Base-by-base conservation (phyloP, 208 protist species). In the Trypanosoma lewisi region DNA sequence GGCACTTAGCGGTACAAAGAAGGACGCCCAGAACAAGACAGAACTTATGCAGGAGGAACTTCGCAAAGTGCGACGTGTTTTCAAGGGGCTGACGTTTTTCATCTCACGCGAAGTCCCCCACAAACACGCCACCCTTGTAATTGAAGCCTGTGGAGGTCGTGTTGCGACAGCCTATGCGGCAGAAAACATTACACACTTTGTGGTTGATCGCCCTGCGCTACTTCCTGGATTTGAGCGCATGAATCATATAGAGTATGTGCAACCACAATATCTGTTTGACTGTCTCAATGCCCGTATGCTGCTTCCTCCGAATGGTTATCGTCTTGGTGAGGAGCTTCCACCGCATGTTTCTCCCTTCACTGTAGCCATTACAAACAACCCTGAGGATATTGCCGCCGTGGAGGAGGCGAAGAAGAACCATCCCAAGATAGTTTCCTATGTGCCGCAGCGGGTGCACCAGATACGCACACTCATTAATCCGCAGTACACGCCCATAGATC, bases 261-360 rank as follows among this genome's bases (percentile, higher is more conserved):
- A 98, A 83, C 97, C 97, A 44, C 97, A 99, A 80, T 99, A 97
- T 78, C 75, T 99, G 41, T 98, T 93, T 64, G 97, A 99, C 81
- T 98, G 92, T 77, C 75, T 98, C 55, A 99, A 99, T 82, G 85
- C 88, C 17, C 85, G 86, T 31, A 53, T 82, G 39, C 42, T 89
- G 62, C 89, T 97, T 41, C 91, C 93, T 14, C 86, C 92, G 16
- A 64, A 65, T 19, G 87, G 83, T 37, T 97, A 96, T 80, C 82
- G 84, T 73, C 67, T 95, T 23, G 88, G 85, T 28, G 82, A 95
- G 78, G 85, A 90, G 68, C 85, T 96, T 44, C 93, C 93, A 17
- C 91, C 93, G 54, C 93, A 97, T 72, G 75, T 96, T 25, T 96
- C 91, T 23, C 93, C 93, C 61, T 97, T 97, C 77, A 83, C 86